A percentile compares a stretch with the other conserved stretches of the same genome.
phyloP scores from a whole-genome alignment of 371 early-diverging fungal genomes.

The Rhizomucor miehei region DNA sequence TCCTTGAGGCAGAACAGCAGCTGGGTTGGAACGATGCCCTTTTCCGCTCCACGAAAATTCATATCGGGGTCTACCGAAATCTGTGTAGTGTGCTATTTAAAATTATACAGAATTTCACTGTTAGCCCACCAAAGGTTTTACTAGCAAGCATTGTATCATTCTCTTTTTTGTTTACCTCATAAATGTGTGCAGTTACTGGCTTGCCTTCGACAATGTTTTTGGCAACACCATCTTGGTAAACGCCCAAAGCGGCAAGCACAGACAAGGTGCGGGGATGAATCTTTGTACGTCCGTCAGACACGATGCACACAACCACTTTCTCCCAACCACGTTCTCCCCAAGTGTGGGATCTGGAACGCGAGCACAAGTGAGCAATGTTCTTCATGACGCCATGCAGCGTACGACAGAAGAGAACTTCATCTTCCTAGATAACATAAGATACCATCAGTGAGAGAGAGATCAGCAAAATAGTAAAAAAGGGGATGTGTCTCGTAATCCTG shows the following conservation, averaged over 20 bases:
- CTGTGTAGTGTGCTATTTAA: slow-evolving; percentile 80
- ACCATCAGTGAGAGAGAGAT: too few relatives aligned
- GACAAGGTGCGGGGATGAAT: slow-evolving; percentile 68
- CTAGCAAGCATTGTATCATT: too few relatives aligned
- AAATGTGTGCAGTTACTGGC: slow-evolving; percentile 74
- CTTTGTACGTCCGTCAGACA: slow-evolving; percentile 67
- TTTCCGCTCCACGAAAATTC: slow-evolving; percentile 71
- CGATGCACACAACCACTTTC: slow-evolving; percentile 91
- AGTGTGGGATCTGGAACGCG: slow-evolving; percentile 68
- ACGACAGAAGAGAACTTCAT: slow-evolving; percentile 85
- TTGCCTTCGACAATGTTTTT: slow-evolving; percentile 66
- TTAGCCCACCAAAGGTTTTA: background rate
- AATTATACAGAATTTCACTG: too few relatives aligned
- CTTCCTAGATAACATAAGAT: slow-evolving; percentile 61
- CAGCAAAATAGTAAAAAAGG: slow-evolving; percentile 1
- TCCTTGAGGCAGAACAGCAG: slow-evolving; percentile 93
- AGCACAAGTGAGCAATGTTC: slow-evolving; percentile 88
- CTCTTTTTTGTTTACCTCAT: slow-evolving; percentile 49
- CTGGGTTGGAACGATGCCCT: slow-evolving; percentile 85
- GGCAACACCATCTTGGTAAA: slow-evolving; percentile 79
- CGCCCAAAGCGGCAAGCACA: slow-evolving; percentile 75
- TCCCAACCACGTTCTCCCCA: slow-evolving; percentile 94
- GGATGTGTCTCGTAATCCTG: too few relatives aligned
- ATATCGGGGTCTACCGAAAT: slow-evolving; percentile 72
- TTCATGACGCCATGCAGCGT: slow-evolving; percentile 89